phyloP scores from a whole-genome alignment of 768 basidiomycete species.

The Boletus vermiculosoides region DNA sequence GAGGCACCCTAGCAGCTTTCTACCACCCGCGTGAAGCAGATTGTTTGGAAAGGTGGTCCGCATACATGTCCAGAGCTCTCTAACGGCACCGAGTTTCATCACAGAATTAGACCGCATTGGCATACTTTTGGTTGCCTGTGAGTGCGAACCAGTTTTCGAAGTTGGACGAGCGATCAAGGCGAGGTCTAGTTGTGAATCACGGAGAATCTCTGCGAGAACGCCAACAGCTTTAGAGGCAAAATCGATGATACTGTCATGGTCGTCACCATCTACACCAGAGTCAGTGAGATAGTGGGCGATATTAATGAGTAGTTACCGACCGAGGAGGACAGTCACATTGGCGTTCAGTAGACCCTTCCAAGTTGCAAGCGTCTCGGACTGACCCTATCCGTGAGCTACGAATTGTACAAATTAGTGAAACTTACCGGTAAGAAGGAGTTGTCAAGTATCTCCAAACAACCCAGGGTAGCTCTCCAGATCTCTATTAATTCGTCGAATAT shows the following conservation, averaged over 20 bases:
- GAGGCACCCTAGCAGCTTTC: slow-evolving; percentile 48
- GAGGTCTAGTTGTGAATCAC: slow-evolving; percentile 47
- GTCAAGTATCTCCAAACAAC: slow-evolving; percentile 45
- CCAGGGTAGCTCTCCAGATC: slow-evolving; percentile 51
- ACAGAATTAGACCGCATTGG: slow-evolving; percentile 39
- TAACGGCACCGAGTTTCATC: slow-evolving; percentile 57
- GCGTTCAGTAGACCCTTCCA: slow-evolving; percentile 59
- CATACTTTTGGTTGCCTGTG: slow-evolving; percentile 3
- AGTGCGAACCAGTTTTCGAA: slow-evolving; percentile 6
- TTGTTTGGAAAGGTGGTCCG: slow-evolving; percentile 42
- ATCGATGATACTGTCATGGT: slow-evolving; percentile 37
- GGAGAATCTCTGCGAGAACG: slow-evolving; percentile 49
- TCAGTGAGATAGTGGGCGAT: slow-evolving; percentile 1
- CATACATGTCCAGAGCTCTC: slow-evolving; percentile 55
- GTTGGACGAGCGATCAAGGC: slow-evolving; percentile 26
- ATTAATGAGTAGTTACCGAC: slow-evolving; percentile 43
- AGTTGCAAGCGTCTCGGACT: slow-evolving; percentile 49
- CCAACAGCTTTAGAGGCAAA: slow-evolving; percentile 42
- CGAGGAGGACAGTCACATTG: slow-evolving; percentile 46
- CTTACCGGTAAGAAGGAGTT: slow-evolving; percentile 51
- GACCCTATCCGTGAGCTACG: slow-evolving; percentile 1
- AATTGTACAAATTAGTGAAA: slow-evolving; percentile 3
- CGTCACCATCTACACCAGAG: slow-evolving; percentile 39
- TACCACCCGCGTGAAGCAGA: slow-evolving; percentile 43
- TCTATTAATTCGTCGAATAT: slow-evolving; percentile 51